A percentile compares a stretch with the other conserved stretches of the same genome.
Evolutionary conservation across 1,284 basidiomycete genomes (phyloP).

Genomic region (Anthracocystis setariae): DNA sequence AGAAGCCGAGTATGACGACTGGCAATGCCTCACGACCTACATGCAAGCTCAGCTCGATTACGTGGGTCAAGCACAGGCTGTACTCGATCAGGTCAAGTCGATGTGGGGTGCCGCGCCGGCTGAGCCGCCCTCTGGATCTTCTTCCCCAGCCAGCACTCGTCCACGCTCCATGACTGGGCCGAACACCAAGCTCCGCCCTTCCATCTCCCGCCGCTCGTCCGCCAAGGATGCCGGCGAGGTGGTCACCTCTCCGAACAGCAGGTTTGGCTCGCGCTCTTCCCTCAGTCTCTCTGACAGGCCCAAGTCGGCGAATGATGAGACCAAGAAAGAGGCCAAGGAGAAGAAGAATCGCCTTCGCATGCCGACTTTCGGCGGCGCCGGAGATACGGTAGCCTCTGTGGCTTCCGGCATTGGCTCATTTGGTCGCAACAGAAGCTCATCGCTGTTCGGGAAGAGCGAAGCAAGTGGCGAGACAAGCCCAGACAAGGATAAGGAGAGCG

Average conservation of each 20-base stretch:
- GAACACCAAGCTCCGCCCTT: conserved; percentile 16
- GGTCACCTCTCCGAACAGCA: conserved; percentile 10
- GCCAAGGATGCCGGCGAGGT: conserved; percentile 28
- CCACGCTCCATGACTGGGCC: conserved; percentile 18
- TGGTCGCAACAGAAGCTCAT: conserved; percentile 13
- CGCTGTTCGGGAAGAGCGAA: conserved; percentile 9
- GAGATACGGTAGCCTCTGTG: conserved; percentile 34
- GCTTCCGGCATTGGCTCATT: conserved; percentile 36
- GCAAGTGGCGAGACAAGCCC: conserved; percentile 8
- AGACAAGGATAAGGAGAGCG: conserved; percentile 43
- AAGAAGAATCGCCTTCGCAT: conserved; percentile 35
- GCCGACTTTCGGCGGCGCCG: conserved; percentile 37
- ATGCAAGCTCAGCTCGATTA: conserved; percentile 56
- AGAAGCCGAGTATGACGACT: conserved; percentile 53
- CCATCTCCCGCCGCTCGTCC: conserved; percentile 23
- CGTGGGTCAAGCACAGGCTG: conserved; percentile 44
- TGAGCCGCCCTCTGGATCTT: conserved; percentile 7
- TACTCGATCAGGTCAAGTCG: conserved; percentile 52
- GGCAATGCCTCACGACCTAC: conserved; percentile 47
- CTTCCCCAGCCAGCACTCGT: conserved; percentile 7
- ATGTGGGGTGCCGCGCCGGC: conserved; percentile 25
- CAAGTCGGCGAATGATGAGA: conserved; percentile 10
- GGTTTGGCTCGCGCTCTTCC: conserved; percentile 24
- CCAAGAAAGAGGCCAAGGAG: conserved; percentile 18
- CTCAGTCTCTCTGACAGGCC: conserved; percentile 27